These are phyloP conservation scores for Phylloporus rhodoxanthus DNA, from an alignment of 768 basidiomycete species.

Conservation along the genomic window DNA sequence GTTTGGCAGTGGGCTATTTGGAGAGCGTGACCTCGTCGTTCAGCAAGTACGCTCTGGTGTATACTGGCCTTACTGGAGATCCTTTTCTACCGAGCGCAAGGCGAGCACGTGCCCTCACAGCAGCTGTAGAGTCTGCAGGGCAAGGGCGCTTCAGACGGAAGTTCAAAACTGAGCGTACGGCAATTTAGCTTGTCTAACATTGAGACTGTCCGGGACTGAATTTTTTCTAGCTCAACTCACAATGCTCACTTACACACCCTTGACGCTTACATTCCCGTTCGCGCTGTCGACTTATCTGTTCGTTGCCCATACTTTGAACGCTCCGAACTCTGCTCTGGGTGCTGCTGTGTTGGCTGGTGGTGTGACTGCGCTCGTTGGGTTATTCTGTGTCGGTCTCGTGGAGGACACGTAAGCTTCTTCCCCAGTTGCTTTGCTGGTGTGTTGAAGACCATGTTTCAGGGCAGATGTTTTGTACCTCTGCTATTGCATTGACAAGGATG, in stretches of 20 bases:
- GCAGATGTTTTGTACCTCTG: conserved; percentile 65
- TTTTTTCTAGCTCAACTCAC: conserved; percentile 51
- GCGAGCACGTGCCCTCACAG: conserved; percentile 51
- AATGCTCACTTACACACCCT: conserved; percentile 63
- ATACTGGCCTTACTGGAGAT: conserved; percentile 72
- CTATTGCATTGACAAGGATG: conserved; percentile 58
- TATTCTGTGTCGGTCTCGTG: conserved; percentile 79
- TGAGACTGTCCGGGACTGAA: neutral
- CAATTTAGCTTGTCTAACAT: neutral
- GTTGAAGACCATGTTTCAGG: conserved; percentile 26
- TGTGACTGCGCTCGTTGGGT: conserved; percentile 73
- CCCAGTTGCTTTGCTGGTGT: neutral
- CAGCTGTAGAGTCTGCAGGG: conserved; percentile 44
- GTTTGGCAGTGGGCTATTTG: conserved; percentile 39
- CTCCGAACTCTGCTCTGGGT: conserved; percentile 67
- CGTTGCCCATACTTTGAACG: conserved; percentile 72
- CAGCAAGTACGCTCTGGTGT: conserved; percentile 63
- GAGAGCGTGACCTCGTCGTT: conserved; percentile 46
- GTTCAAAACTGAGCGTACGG: conserved; percentile 57
- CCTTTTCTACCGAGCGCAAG: conserved; percentile 56
- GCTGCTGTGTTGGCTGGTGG: conserved; percentile 73
- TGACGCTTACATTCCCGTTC: conserved; percentile 77
- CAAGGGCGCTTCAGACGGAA: conserved; percentile 39
- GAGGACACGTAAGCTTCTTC: conserved; percentile 56
- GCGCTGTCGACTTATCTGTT: conserved; percentile 81